These are phyloP conservation scores for Marasmius tenuissimus DNA, from an alignment of 1,284 basidiomycete genomes.

Conservation along the genomic window DNA sequence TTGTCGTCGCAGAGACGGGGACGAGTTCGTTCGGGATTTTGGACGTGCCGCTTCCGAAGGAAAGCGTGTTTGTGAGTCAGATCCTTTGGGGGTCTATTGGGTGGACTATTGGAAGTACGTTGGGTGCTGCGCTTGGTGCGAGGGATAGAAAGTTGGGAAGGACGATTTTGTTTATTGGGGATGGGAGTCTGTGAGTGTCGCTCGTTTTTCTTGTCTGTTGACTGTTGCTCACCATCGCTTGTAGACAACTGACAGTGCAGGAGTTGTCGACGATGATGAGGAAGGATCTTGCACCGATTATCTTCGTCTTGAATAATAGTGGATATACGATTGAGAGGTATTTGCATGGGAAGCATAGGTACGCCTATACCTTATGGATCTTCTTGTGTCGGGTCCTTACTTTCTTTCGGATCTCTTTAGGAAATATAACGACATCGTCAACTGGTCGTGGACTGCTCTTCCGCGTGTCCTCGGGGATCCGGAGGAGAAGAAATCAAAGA, in stretches of 20 bases:
- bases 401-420: slow-evolving; percentile 28
- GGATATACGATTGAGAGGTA: slow-evolving; percentile 89
- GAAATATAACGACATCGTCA: slow-evolving; percentile 72
- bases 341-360: slow-evolving; percentile 64
- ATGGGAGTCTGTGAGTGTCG: slow-evolving; percentile 65
- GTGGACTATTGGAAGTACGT: slow-evolving; percentile 72
- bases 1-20: slow-evolving; percentile 86
- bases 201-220: not conserved
- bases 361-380: slow-evolving; percentile 10
- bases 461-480: slow-evolving; percentile 58
- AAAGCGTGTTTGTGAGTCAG: slow-evolving; percentile 69
- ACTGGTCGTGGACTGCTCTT: slow-evolving; percentile 71
- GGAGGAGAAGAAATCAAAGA: slow-evolving; percentile 56
- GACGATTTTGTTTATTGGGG: slow-evolving; percentile 86
- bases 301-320: slow-evolving; percentile 88
- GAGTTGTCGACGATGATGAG: slow-evolving; percentile 81
- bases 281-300: slow-evolving; percentile 67
- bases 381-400: slow-evolving; percentile 16
- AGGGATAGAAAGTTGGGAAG: slow-evolving; percentile 63
- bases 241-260: slow-evolving; percentile 71
- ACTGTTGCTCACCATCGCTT: not conserved
- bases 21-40: slow-evolving; percentile 75
- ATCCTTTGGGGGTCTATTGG: slow-evolving; percentile 88
- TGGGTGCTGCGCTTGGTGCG: slow-evolving; percentile 82
- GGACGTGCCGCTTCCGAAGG: slow-evolving; percentile 73